Evolutionary conservation across 2,329 filamentous ascomycete species (phyloP).

Genomic region (Teratosphaeriaceae sp.): DNA sequence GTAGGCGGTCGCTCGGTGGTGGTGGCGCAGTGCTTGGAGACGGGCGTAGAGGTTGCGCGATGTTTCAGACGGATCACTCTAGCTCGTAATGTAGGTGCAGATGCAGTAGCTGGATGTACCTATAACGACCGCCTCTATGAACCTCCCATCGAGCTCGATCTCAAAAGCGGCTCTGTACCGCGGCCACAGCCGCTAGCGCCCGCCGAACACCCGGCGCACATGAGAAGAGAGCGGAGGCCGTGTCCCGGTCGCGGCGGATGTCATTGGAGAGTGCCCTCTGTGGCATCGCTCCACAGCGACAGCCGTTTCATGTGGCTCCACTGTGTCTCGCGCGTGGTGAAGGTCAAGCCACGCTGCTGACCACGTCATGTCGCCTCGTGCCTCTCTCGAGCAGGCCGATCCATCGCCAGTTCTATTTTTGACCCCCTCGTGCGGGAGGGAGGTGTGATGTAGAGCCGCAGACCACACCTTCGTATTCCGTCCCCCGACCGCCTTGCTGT

Average conservation of each 20-base stretch:
- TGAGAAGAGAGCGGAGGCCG: neutral
- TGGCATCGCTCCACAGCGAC: neutral
- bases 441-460: too few relatives aligned
- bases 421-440: too few relatives aligned
- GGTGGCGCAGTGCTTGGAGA: neutral
- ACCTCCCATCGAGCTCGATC: neutral
- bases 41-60: neutral
- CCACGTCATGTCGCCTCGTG: neutral
- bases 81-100: neutral
- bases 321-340: neutral
- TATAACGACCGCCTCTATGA: too few relatives aligned
- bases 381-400: too few relatives aligned
- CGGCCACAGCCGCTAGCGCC: neutral
- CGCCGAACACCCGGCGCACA: too few relatives aligned
- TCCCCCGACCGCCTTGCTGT: too few relatives aligned
- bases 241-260: neutral
- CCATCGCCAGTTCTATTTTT: too few relatives aligned
- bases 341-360: neutral
- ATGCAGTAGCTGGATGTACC: neutral
- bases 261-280: neutral
- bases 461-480: too few relatives aligned
- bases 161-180: too few relatives aligned
- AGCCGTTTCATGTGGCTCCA: neutral
- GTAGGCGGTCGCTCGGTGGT: neutral
- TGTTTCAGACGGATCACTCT: neutral